phyloP scores from a whole-genome alignment of 805 yeast species.

The Saturnispora sanitii region DNA sequence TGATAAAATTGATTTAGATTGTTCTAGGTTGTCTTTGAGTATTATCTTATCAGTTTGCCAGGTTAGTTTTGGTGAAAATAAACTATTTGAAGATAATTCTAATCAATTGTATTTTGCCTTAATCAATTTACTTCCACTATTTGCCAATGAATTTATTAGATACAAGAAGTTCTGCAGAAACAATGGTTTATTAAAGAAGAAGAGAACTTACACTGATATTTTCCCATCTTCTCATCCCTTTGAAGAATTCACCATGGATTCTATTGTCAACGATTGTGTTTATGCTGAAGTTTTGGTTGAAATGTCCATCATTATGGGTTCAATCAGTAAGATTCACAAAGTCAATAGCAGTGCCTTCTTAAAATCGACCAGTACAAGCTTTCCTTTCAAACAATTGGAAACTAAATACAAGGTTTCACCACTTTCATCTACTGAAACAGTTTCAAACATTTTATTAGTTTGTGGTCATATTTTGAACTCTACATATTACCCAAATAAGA shows the following conservation, averaged over 20 bases:
- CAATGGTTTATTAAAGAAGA: conserved; percentile 37
- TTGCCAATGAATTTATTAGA: conserved; percentile 41
- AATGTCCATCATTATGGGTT: conserved; percentile 50
- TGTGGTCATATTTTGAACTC: conserved; percentile 30
- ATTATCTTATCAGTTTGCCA: conserved; percentile 42
- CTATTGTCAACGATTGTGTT: conserved; percentile 57
- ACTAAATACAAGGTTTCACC: conserved; percentile 8
- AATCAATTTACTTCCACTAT: conserved; percentile 43
- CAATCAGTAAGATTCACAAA: conserved; percentile 32
- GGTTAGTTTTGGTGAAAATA: conserved; percentile 18
- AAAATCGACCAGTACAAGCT: not conserved
- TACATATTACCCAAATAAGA: conserved; percentile 52
- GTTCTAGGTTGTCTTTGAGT: conserved; percentile 54
- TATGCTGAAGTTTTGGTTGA: conserved; percentile 69
- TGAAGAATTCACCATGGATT: conserved; percentile 55
- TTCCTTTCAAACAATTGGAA: not conserved
- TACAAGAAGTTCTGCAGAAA: conserved; percentile 41
- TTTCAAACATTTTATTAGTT: conserved; percentile 33
- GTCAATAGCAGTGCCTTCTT: conserved; percentile 5
- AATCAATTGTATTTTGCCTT: conserved; percentile 35
- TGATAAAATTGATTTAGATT: conserved; percentile 41
- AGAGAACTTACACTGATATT: conserved; percentile 54
- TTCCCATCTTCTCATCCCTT: conserved; percentile 67
- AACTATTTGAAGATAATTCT: conserved; percentile 19
- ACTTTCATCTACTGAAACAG: conserved; percentile 2